Conservation (phyloP, 768 basidiomycete species). For the Boletus barrowsii region DNA sequence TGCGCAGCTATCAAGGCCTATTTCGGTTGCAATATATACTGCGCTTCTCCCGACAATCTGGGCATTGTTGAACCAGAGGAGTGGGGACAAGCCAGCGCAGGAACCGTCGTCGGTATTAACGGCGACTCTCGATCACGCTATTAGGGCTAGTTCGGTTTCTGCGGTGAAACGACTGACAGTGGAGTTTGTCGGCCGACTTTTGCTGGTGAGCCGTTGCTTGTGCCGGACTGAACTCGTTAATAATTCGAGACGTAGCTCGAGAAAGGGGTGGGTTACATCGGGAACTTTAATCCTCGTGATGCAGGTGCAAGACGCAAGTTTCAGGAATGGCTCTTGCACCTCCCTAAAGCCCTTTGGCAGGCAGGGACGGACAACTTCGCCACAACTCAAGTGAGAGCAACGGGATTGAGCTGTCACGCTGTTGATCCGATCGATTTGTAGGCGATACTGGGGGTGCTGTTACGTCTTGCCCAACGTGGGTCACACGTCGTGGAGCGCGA, state of each 20-base stretch:
- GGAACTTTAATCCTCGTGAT: conserved; percentile 41
- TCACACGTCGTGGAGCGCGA: conserved; percentile 41
- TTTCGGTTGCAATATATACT: conserved; percentile 57
- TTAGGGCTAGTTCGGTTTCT: conserved; percentile 55
- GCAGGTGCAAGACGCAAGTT: conserved; percentile 34
- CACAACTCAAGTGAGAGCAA: conserved; percentile 55
- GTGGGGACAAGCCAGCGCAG: conserved; percentile 19
- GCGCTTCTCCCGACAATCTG: conserved; percentile 76
- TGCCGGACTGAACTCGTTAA: neutral
- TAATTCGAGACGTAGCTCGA: conserved; percentile 48
- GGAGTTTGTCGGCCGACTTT: conserved; percentile 70
- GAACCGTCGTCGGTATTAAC: conserved; percentile 35
- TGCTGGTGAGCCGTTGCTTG: conserved; percentile 49
- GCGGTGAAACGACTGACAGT: conserved; percentile 63
- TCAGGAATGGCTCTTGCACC: conserved; percentile 66
- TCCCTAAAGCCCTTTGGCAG: conserved; percentile 88
- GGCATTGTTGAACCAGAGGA: conserved; percentile 59
- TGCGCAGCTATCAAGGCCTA: conserved; percentile 46
- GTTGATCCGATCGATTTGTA: conserved; percentile 23
- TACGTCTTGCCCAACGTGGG: conserved; percentile 58
- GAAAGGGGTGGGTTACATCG: conserved; percentile 50
- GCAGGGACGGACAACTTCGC: conserved; percentile 53
- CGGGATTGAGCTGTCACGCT: neutral
- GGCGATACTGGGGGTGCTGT: conserved; percentile 60
- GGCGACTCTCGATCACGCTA: conserved; percentile 66